Conservation (phyloP, 1,284 basidiomycete species). For the Megacollybia platyphylla region DNA sequence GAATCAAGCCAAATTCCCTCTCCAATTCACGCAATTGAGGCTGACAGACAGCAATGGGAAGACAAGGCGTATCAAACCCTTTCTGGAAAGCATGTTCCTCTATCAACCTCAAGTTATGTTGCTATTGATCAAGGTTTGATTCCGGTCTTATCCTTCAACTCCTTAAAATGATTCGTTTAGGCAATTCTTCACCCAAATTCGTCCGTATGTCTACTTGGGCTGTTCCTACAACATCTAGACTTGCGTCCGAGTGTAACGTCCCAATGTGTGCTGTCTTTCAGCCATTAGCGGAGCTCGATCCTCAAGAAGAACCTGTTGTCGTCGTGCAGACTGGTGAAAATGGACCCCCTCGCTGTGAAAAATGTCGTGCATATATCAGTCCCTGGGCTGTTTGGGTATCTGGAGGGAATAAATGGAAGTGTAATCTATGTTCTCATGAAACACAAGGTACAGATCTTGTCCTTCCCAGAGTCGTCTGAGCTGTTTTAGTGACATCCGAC, state of each 20-base stretch:
- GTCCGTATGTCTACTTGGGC: slow-evolving; percentile 83
- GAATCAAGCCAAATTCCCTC: slow-evolving; percentile 90
- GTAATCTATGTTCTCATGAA: slow-evolving; percentile 81
- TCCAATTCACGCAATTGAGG: slow-evolving; percentile 73
- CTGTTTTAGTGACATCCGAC: slow-evolving; percentile 50
- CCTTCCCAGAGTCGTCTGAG: slow-evolving; percentile 4
- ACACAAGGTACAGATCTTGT: slow-evolving; percentile 54
- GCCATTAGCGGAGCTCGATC: slow-evolving; percentile 78
- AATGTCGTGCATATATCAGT: slow-evolving; percentile 89
- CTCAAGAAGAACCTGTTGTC: slow-evolving; percentile 77
- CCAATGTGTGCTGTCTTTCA: slow-evolving; percentile 83
- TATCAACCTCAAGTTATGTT: slow-evolving; percentile 80
- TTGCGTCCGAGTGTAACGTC: slow-evolving; percentile 74
- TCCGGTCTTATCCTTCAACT: not conserved
- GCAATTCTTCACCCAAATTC: slow-evolving; percentile 78
- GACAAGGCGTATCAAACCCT: slow-evolving; percentile 66
- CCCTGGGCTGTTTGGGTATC: slow-evolving; percentile 86
- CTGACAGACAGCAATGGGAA: slow-evolving; percentile 79
- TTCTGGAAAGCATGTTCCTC: slow-evolving; percentile 67
- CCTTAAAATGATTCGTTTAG: slow-evolving; percentile 16
- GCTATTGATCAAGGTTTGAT: slow-evolving; percentile 84
- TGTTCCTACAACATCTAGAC: slow-evolving; percentile 70
- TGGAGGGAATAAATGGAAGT: slow-evolving; percentile 83
- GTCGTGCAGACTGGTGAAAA: slow-evolving; percentile 51
- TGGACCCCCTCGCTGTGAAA: slow-evolving; percentile 80